Percentiles rank a stretch among this genome's conserved stretches.
These are phyloP conservation scores for Populus hybrid DNA, from an alignment of 441 rosid genomes.

Conservation along the genomic window DNA sequence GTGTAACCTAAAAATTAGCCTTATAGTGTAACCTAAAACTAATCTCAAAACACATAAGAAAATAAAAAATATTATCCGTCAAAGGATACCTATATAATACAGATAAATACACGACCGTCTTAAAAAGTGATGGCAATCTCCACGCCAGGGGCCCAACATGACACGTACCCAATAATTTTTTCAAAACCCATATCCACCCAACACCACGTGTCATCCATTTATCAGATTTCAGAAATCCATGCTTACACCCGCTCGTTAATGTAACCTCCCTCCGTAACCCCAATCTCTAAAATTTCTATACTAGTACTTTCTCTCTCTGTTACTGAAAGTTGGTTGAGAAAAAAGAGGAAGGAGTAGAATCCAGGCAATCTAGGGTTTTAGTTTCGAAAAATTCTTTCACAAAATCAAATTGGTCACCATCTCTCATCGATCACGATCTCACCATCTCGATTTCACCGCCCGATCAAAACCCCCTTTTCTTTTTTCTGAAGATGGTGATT, in stretches of 20 bases:
- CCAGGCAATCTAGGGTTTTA: slow-evolving; percentile 31
- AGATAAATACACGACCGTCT: not conserved
- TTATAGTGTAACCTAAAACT: too few species aligned
- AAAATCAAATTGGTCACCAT: too few species aligned
- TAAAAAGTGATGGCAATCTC: not conserved
- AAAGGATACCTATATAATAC: not conserved
- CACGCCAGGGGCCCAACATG: not conserved
- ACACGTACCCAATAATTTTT: not conserved
- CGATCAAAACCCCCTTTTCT: slow-evolving; percentile 23
- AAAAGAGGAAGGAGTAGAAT: slow-evolving; percentile 26
- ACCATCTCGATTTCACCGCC: slow-evolving; percentile 14
- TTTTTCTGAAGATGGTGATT: slow-evolving; percentile 37
- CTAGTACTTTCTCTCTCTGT: not conserved
- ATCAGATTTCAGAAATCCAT: not conserved
- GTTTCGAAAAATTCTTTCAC: slow-evolving; percentile 4
- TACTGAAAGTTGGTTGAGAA: slow-evolving; percentile 18
- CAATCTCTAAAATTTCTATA: not conserved
- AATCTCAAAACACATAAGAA: too few species aligned
- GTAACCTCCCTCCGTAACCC: not conserved
- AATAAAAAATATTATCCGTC: too few species aligned
- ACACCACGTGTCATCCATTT: slow-evolving; percentile 8
- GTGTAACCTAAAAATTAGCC: too few species aligned
- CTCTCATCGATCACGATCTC: not conserved
- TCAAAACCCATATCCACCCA: not conserved
- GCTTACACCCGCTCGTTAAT: not conserved